Conservation (phyloP, 345 rosid genomes). For the Mangifera indica region DNA sequence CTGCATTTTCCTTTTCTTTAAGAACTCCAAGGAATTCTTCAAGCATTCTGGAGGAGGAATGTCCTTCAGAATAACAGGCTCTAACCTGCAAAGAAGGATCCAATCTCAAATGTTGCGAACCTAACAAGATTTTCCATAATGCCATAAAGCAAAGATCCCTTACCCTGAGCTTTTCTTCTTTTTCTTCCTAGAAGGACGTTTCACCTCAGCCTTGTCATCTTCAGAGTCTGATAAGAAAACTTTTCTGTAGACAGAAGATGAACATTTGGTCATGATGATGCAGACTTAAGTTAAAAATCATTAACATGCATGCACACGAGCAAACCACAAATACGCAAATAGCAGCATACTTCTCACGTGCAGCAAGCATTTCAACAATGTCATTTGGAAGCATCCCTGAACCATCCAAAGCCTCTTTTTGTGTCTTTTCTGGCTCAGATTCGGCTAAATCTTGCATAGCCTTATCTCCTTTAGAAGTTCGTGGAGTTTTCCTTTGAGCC, state of each 20-base stretch:
- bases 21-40: slow-evolving; percentile 69
- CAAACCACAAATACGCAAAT: background rate
- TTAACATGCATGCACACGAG: background rate
- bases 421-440: slow-evolving; percentile 36
- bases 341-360: slow-evolving; percentile 64
- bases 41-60: slow-evolving; percentile 69
- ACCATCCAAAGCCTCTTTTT: slow-evolving; percentile 33
- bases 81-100: slow-evolving; percentile 43
- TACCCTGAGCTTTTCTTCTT: slow-evolving; percentile 69
- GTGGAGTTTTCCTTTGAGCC: slow-evolving; percentile 63
- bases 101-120: background rate
- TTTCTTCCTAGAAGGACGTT: slow-evolving; percentile 45
- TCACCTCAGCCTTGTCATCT: slow-evolving; percentile 41
- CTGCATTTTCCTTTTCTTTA: slow-evolving; percentile 76
- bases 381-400: slow-evolving; percentile 78
- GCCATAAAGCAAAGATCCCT: background rate
- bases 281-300: slow-evolving; percentile 8
- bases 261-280: background rate
- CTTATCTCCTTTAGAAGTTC: slow-evolving; percentile 32
- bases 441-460: slow-evolving; percentile 35
- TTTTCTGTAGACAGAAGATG: slow-evolving; percentile 43
- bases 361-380: slow-evolving; percentile 72
- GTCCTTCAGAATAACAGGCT: slow-evolving; percentile 66
- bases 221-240: slow-evolving; percentile 59
- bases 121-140: background rate